These are phyloP conservation scores for Podospora bellae-mahoneyi DNA, from an alignment of 495 filamentous ascomycete species.

Conservation along the genomic window DNA sequence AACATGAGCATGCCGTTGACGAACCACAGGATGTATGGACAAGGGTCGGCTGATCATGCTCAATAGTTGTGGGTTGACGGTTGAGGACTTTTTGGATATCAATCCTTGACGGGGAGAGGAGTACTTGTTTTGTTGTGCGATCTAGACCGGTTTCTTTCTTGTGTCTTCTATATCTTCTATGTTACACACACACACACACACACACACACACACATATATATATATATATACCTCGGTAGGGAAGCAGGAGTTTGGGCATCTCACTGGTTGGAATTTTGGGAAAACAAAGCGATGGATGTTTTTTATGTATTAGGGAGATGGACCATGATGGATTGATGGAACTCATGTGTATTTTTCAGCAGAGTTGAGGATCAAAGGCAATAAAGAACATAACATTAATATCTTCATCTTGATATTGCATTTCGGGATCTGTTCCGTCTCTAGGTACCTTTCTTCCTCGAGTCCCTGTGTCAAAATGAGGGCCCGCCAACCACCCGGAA, in stretches of 20 bases:
- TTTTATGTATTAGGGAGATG: background rate
- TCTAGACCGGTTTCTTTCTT: background rate
- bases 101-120: background rate
- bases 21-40: conserved; percentile 9
- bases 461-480: background rate
- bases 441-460: background rate
- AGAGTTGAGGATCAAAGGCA: background rate
- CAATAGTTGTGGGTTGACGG: background rate
- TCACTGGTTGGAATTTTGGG: background rate
- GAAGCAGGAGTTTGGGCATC: background rate
- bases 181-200: background rate
- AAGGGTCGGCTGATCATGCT: conserved; percentile 4
- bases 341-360: background rate
- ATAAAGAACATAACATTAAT: background rate
- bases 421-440: background rate
- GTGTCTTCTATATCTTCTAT: background rate
- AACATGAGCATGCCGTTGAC: conserved; percentile 9
- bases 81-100: background rate
- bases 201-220: no score
- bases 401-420: background rate
- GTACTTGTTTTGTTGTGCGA: background rate
- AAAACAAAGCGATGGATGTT: background rate
- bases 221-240: background rate
- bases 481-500: background rate
- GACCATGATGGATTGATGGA: background rate